These are phyloP conservation scores for Malus asiatica DNA, from an alignment of 306 rosid genomes.

Conservation along the genomic window DNA sequence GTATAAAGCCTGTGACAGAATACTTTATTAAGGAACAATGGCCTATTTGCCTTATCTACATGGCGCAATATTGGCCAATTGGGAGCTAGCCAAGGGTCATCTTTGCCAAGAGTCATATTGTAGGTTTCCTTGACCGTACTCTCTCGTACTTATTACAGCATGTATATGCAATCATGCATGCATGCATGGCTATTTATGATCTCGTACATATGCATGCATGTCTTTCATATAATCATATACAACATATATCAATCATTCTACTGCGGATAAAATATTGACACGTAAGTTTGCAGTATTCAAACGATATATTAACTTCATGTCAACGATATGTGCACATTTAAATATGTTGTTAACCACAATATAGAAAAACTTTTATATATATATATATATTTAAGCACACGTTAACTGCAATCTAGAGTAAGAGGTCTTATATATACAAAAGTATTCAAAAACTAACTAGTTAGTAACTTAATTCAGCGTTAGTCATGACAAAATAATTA, in stretches of 20 bases:
- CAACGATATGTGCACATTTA: background rate
- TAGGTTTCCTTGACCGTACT: constrained; percentile 18
- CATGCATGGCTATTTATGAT: background rate
- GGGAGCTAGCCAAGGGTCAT: constrained; percentile 16
- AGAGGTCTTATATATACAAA: background rate
- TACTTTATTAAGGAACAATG: background rate
- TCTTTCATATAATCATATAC: background rate
- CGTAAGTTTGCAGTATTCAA: no score
- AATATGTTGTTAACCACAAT: no score
- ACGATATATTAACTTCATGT: background rate
- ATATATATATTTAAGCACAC: background rate
- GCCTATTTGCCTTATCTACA: background rate
- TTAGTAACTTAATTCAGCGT: no score
- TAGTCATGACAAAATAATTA: background rate
- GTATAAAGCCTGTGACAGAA: background rate
- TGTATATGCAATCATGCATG: background rate
- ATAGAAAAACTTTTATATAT: background rate
- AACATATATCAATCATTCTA: no score
- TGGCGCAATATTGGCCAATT: constrained; percentile 18
- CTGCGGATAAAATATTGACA: no score
- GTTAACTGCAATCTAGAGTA: background rate
- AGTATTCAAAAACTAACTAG: no score
- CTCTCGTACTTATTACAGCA: constrained; percentile 6
- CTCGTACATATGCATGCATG: background rate
- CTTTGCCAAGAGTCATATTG: constrained; percentile 21